Base-by-base conservation (phyloP, 2,329 filamentous ascomycete species). In the Neocatenulostroma microsporum region DNA sequence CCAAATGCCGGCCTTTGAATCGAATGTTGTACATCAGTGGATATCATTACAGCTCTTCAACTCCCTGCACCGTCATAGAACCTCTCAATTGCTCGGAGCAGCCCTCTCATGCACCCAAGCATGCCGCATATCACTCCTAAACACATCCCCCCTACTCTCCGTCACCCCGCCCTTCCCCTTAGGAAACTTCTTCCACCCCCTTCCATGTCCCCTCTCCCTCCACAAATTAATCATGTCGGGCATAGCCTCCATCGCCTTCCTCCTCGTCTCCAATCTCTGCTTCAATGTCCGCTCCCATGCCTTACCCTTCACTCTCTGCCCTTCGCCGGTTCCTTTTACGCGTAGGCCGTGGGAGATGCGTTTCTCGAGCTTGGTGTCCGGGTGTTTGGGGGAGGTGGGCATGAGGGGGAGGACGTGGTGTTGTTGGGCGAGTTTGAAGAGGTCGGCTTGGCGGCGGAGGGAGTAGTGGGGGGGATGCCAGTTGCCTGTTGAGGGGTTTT, bases 231-330 rank as follows among this genome's bases (percentile, higher is more conserved):
- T 84, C 68, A 96, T 76, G 56, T 82, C 78, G 46, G 89, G 87
- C 91, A 98, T 98, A 42, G 81, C 80, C 68, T 93, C 63, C 85
- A 96, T 95, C 41, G 91, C 91, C 63, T 84, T 76, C 73, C 82
- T 83, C 66, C 87, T 80, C 68, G 84, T 78, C 62, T 94, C 86
- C 74, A 96, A 78, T 71, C 80, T 78, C 44, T 74, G 71, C 66
- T 84, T 80, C 68, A 95, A 69, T 55, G 82, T 82, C 59, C 91
- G 78, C 72, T 98, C 91, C 78, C 88, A 84, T 53, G 78, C 73
- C 65, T 95, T 89, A 62, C 91, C 91, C 81, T 96, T 98, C 61
- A 95, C 89, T 64, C 74, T 80, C 66, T 95, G 80, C 40, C 87
- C 89, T 49, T 86, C 79, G 7, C 91, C 89, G 1, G 89, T 96